These are phyloP conservation scores for Amphirosellinia nigrospora DNA, from an alignment of 495 filamentous ascomycete genomes.

Conservation along the genomic window DNA sequence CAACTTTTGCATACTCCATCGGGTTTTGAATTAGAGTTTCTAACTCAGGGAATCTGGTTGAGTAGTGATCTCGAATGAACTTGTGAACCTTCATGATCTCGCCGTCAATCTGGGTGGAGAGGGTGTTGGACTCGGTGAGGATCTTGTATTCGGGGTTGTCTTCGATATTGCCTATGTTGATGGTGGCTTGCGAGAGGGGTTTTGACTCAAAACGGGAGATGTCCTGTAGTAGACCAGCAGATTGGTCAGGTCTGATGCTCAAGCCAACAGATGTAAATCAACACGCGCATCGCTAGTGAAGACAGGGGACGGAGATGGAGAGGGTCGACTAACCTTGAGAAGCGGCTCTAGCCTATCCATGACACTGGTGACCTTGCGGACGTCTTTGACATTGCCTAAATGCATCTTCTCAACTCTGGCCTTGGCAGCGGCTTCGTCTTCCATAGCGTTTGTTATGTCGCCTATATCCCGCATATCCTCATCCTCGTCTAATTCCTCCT, in stretches of 20 bases:
- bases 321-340: slow-evolving; percentile 69
- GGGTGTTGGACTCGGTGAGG: slow-evolving; percentile 78
- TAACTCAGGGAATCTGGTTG: slow-evolving; percentile 91
- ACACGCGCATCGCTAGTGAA: slow-evolving; percentile 35
- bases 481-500: slow-evolving; percentile 55
- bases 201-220: slow-evolving; percentile 75
- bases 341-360: slow-evolving; percentile 80
- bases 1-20: slow-evolving; percentile 93
- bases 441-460: slow-evolving; percentile 49
- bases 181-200: slow-evolving; percentile 66
- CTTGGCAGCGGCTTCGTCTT: slow-evolving; percentile 72
- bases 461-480: slow-evolving; percentile 61
- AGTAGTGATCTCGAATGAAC: slow-evolving; percentile 94
- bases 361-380: slow-evolving; percentile 73
- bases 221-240: slow-evolving; percentile 64
- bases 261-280: slow-evolving; percentile 55
- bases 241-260: slow-evolving; percentile 64
- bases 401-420: slow-evolving; percentile 81
- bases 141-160: slow-evolving; percentile 88
- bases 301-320: slow-evolving; percentile 14
- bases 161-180: slow-evolving; percentile 74
- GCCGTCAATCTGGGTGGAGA: slow-evolving; percentile 87
- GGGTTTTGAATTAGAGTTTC: slow-evolving; percentile 91
- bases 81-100: slow-evolving; percentile 95
- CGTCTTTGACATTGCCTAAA: slow-evolving; percentile 71